Conservation (phyloP, 2,329 filamentous ascomycete species). For the Phaeosphaeria sp. region DNA sequence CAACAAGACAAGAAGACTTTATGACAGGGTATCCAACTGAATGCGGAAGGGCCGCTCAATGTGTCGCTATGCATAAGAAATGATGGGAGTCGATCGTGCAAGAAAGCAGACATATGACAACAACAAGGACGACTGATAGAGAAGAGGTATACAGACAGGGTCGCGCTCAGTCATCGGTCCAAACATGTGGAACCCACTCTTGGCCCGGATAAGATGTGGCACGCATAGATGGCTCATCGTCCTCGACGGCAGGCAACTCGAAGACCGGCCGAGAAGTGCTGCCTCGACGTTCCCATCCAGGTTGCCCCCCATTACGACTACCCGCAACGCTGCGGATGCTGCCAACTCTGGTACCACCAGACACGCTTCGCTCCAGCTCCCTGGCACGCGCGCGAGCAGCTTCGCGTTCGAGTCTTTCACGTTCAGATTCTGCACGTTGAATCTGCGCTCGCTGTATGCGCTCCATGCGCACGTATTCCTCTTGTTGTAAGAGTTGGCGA, state of each 20-base stretch:
- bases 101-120: not conserved
- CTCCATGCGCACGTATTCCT: slow-evolving; percentile 42
- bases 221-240: slow-evolving; percentile 65
- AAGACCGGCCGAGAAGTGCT: slow-evolving; percentile 35
- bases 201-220: slow-evolving; percentile 74
- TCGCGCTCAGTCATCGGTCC: slow-evolving; percentile 40
- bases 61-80: slow-evolving; percentile 2
- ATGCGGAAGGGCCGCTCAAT: slow-evolving; percentile 10
- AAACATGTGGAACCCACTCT: slow-evolving; percentile 67
- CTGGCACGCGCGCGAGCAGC: slow-evolving; percentile 39
- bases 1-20: not conserved
- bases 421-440: slow-evolving; percentile 32
- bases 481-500: slow-evolving; percentile 42
- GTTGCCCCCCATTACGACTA: slow-evolving; percentile 30
- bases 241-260: slow-evolving; percentile 48
- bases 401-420: slow-evolving; percentile 37
- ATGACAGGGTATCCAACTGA: slow-evolving; percentile 29
- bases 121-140: not conserved
- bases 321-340: slow-evolving; percentile 41
- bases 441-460: slow-evolving; percentile 37
- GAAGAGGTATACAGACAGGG: not conserved
- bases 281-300: slow-evolving; percentile 37
- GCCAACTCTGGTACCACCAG: slow-evolving; percentile 38
- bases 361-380: slow-evolving; percentile 44
- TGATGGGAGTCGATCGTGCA: not conserved